Base-by-base conservation (phyloP, 2,329 filamentous ascomycete genomes). In the Arachnomyces sp. region DNA sequence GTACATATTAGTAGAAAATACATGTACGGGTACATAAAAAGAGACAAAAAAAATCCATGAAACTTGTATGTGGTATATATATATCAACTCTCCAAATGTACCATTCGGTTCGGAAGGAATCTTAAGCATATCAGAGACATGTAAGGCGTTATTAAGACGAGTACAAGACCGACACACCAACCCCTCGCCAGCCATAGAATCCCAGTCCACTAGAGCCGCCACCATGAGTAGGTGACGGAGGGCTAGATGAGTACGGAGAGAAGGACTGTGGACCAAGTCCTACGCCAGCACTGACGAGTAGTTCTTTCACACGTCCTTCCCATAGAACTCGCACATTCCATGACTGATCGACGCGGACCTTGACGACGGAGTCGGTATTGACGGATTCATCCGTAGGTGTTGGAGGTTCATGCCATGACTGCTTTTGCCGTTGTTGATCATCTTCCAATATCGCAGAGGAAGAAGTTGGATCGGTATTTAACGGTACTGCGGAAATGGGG, bases 281-380 rank as follows among this genome's bases (percentile, higher is more conserved):
- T 42, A 87, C 86, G 7, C 92, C 92, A 31, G 95, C 73, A 52
- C 87, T 94, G 60, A 96, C 93, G 42, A 98, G 73, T 44, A 98
- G 68, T 50, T 94, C 90, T 68, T 96, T 95, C 44, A 93, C 77
- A 40, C 88, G 76, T 2, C 90, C 89, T 61, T 96, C 90, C 90
- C 92, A 98, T 15, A 96, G 66, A 37, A 96, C 61, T 1, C 88
- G 86, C 39, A 95, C 78, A 48, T 82, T 82, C 67, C 87, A 81
- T 50, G 89, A 84, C 67, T 95, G 89, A 58, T 95, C 88, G 38
- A 96, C 72, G 36, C 86, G 78, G 33, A 89, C 84, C 65, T 96
- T 98, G 49, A 98, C 66, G 25, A 96, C 89, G 5, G 89, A 90
- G 25, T 85, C 79, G 44, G 86, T 84, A 48, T 84, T 79, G 16